These are phyloP conservation scores for Thalassiosira profunda DNA, from an alignment of 108 stramenopile species.

Conservation along the genomic window DNA sequence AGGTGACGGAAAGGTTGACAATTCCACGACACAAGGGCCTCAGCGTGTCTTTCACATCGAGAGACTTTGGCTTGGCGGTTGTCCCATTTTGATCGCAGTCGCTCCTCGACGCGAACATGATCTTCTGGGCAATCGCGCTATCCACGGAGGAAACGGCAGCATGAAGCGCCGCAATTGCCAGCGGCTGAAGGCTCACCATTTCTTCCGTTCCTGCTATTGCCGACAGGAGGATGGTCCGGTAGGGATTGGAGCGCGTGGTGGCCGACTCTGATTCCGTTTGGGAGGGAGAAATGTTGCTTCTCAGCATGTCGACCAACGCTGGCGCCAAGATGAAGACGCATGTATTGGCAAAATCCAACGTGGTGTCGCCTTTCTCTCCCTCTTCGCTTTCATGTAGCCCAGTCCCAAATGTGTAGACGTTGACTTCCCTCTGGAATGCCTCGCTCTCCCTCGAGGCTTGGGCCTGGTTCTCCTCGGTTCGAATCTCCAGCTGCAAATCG, in stretches of 20 bases:
- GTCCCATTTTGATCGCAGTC: not conserved
- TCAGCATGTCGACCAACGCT: slow-evolving; percentile 69
- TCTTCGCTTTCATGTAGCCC: not conserved
- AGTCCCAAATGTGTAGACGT: slow-evolving; percentile 35
- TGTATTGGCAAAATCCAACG: slow-evolving; percentile 13
- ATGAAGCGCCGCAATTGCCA: slow-evolving; percentile 39
- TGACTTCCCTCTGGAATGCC: slow-evolving; percentile 7
- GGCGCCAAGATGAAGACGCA: slow-evolving; percentile 82
- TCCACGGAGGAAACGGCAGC: slow-evolving; percentile 36
- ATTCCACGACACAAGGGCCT: slow-evolving; percentile 34
- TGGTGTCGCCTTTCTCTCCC: not conserved
- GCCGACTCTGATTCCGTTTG: not conserved
- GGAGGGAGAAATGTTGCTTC: slow-evolving; percentile 34
- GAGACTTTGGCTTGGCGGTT: no score
- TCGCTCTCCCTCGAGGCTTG: slow-evolving; percentile 2
- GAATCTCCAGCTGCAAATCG: slow-evolving; percentile 51
- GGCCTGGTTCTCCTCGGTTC: slow-evolving; percentile 48
- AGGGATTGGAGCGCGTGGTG: slow-evolving; percentile 34
- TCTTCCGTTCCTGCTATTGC: slow-evolving; percentile 33
- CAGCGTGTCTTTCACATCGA: slow-evolving; percentile 14
- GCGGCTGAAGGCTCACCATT: slow-evolving; percentile 42
- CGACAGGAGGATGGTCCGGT: slow-evolving; percentile 40
- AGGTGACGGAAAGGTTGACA: slow-evolving; percentile 34
- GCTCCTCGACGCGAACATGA: slow-evolving; percentile 17
- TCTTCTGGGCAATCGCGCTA: slow-evolving; percentile 3